These are phyloP conservation scores for Hymenoscyphus occultus DNA, from an alignment of 2,329 filamentous ascomycete genomes.

Conservation along the genomic window DNA sequence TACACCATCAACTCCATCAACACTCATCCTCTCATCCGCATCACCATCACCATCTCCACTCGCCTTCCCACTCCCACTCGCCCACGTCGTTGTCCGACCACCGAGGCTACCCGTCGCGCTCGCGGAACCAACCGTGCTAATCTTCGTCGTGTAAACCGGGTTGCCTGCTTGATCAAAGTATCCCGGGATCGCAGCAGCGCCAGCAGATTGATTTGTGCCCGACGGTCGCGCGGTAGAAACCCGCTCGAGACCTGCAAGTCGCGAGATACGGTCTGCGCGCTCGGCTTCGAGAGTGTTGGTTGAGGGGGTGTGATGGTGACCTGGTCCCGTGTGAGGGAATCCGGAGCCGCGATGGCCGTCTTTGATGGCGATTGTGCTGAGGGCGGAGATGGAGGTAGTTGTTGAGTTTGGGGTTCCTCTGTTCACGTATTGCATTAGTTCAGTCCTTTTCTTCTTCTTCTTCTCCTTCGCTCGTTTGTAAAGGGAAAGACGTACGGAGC, in stretches of 20 bases:
- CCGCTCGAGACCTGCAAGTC: constrained; percentile 85
- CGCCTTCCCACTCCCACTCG: constrained; percentile 53
- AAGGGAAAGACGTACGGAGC: constrained; percentile 66
- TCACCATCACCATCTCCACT: constrained; percentile 54
- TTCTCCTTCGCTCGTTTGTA: neutral
- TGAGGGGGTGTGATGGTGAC: constrained; percentile 58
- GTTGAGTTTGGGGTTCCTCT: constrained; percentile 92
- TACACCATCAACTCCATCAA: constrained; percentile 41
- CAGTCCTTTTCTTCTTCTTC: neutral
- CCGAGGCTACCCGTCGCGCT: constrained; percentile 80
- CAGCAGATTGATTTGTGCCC: constrained; percentile 34
- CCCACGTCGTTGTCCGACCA: constrained; percentile 60
- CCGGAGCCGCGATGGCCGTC: constrained; percentile 87
- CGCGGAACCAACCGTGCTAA: constrained; percentile 86
- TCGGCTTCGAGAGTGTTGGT: constrained; percentile 82
- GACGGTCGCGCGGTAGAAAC: constrained; percentile 68
- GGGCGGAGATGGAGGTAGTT: constrained; percentile 84
- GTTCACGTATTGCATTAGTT: constrained; percentile 25
- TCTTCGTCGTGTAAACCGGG: constrained; percentile 65
- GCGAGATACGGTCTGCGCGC: constrained; percentile 91
- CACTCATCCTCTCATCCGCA: constrained; percentile 64
- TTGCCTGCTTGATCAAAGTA: constrained; percentile 80
- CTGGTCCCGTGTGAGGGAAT: constrained; percentile 55
- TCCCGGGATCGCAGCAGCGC: constrained; percentile 49
- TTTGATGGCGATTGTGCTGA: constrained; percentile 94